These are phyloP conservation scores for Spergularia marina DNA, from an alignment of 148 eudicot species.

Conservation along the genomic window DNA sequence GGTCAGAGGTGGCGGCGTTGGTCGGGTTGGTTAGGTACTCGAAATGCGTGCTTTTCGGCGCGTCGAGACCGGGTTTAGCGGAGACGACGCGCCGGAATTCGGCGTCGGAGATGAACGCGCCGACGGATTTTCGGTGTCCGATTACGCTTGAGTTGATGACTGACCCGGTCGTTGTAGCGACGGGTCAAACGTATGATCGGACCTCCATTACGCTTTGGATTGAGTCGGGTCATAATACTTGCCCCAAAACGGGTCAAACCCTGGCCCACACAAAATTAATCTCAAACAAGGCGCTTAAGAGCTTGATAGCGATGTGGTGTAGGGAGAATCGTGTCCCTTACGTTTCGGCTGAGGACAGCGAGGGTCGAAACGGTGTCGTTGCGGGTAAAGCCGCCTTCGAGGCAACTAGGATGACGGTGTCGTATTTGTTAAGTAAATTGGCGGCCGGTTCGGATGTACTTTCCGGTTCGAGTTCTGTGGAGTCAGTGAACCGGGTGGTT, in stretches of 20 bases:
- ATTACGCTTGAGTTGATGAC: slow-evolving; percentile 76
- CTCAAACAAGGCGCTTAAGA: slow-evolving; percentile 63
- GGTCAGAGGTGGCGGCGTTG: slow-evolving; percentile 50
- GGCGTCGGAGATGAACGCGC: slow-evolving; percentile 46
- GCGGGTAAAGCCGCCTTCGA: slow-evolving; percentile 67
- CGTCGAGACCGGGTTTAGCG: slow-evolving; percentile 33
- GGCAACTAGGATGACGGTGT: slow-evolving; percentile 83
- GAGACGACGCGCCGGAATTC: slow-evolving; percentile 34
- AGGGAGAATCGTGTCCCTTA: slow-evolving; percentile 67
- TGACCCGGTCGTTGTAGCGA: slow-evolving; percentile 83
- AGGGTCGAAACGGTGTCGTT: slow-evolving; percentile 29
- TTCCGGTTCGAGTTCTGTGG: slow-evolving; percentile 21
- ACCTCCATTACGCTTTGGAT: slow-evolving; percentile 61
- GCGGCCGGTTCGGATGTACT: slow-evolving; percentile 19
- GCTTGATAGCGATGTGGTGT: slow-evolving; percentile 84
- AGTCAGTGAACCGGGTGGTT: slow-evolving; percentile 46
- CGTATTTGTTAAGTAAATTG: slow-evolving; percentile 54
- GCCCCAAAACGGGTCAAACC: slow-evolving; percentile 82
- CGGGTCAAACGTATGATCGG: slow-evolving; percentile 94
- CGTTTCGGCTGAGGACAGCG: slow-evolving; percentile 38
- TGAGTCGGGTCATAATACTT: slow-evolving; percentile 80
- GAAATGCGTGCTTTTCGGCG: slow-evolving; percentile 79
- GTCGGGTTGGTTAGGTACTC: slow-evolving; percentile 79
- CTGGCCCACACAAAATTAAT: slow-evolving; percentile 55
- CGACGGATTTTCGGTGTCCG: slow-evolving; percentile 82